Evolutionary conservation across 306 rosid species (phyloP), one percentile per base, ranked within the genome.

Genomic region (Cyclanthera cordifolia): DNA sequence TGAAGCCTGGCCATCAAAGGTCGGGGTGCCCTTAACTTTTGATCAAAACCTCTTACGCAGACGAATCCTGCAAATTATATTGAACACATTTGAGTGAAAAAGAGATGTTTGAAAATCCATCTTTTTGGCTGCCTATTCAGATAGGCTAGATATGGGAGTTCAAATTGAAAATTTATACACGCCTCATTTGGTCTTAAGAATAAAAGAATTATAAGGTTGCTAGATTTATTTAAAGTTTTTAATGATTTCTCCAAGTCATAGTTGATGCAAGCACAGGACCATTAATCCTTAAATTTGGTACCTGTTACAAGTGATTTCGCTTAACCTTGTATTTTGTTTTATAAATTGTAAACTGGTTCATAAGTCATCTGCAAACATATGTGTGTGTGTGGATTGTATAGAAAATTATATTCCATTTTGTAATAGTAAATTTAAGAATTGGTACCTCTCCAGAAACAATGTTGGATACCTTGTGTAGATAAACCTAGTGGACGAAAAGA

Each of bases 381-480:
- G 4, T 16, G 2, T 47, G 4, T 47, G 8, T 15, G 2, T 47
- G 6, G 14, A 43, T 46, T 46, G n/a, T 13, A 43, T 30, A 69
- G 60, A 20, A 16, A 27, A 50, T 28, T 27, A 28, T 30, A 45
- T 19, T 12, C 11, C 14, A 43, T 20, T 43, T 45, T 11, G 14
- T 15, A 43, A 55, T 30, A 39, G 8, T 65, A 23, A 64, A 34
- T 8, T n/a, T 30, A 49, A 72, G 55, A 53, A n/a, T 32, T 43
- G 67, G 17, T 63, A 57, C 75, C 75, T 72, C 75, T 72, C 75
- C 75, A 72, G 69, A 72, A 72, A 37, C 75, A 72, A 59, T 72
- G 75, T 72, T 72, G 75, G 54, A 72, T 72, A 28, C 75, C 75
- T 72, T 72, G 64, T 59, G 75, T 72, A 19, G 75, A 30, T 59